Conservation (phyloP, 164 flowering plant species). For the Macadamia integrifolia region DNA sequence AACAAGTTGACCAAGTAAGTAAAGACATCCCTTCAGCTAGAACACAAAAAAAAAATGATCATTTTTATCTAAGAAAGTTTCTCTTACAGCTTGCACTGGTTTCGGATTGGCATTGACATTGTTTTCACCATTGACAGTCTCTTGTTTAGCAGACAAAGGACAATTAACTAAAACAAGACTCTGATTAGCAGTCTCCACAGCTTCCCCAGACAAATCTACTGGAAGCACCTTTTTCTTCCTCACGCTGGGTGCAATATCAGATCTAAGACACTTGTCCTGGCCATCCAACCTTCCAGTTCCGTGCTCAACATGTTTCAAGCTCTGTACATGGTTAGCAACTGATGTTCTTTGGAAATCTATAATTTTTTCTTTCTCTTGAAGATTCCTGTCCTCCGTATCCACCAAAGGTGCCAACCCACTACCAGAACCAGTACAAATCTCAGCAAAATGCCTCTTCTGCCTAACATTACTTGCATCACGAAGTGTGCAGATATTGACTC, state of each 20-base stretch:
- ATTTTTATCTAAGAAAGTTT: not conserved
- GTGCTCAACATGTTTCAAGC: conserved; percentile 7
- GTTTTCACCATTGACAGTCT: conserved; percentile 8
- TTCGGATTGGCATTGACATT: conserved; percentile 7
- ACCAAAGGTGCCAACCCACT: conserved; percentile 8
- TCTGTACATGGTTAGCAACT: conserved; percentile 8
- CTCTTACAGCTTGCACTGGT: conserved; percentile 27
- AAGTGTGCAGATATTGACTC: not conserved
- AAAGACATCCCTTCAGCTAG: not conserved
- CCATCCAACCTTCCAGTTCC: conserved; percentile 9
- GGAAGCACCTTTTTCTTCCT: conserved; percentile 1
- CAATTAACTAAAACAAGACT: conserved; percentile 9
- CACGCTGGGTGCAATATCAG: not conserved
- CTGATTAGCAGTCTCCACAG: conserved; percentile 4
- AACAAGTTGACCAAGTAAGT: not conserved
- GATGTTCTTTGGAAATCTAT: conserved; percentile 11
- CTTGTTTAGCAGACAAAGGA: conserved; percentile 11
- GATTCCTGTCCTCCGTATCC: conserved; percentile 1
- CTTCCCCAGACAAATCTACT: conserved; percentile 8
- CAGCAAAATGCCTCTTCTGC: conserved; percentile 26
- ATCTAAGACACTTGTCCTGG: not conserved
- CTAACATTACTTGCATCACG: conserved; percentile 13
- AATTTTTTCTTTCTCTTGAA: conserved; percentile 10
- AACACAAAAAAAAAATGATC: not conserved
- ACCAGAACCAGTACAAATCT: conserved; percentile 11